Base-by-base conservation (phyloP, 768 basidiomycete species). In the Calocera viscosa region DNA sequence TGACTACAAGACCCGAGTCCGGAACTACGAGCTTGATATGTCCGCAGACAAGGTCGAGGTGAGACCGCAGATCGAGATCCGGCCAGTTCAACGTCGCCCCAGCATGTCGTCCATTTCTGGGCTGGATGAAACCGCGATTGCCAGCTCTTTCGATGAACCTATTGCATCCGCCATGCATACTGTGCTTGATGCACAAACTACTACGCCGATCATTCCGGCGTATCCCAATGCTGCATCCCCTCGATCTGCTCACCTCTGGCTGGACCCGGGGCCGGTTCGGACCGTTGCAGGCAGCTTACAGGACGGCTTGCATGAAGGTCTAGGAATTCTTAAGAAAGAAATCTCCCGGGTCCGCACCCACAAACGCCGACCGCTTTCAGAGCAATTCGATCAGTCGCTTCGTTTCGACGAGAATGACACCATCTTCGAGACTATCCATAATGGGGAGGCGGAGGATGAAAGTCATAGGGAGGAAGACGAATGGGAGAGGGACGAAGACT, bases 1-100 rank as follows among this genome's bases (percentile, higher is more conserved):
- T 69, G 86, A 92, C 70, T 90, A 91, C 72, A 86, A 91, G 66
- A 87, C 89, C 0, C 82, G 89, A n/a, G 82, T 87, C 39, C 84
- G 85, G 35, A 80, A 81, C 2, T 83, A 83, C 68, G 82, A 84
- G 65, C 79, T 89, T 53, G 84, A 85, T 67, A 78, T 86, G 35
- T 75, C 78, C 0, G 84, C 82, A 1, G 63, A 72, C 39, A 84
- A 83, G 80, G 82, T 93, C 66, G 83, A 86, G 16, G 90, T 91
- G 7, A 83, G 89, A 19, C 82, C 80, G 64, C 84, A 88, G 64
- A 87, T 93, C 8, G 84, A 87, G 71, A 82, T 87, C 41, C 69
- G 66, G 16, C 68, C 41, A 22, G 49, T 49, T 39, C 40, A 28
- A 41, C 69, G 26, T 16, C 24, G 40, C 19, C 28, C 22, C 19